Percentiles rank a stretch among this genome's conserved stretches.
Evolutionary conservation across 2,329 filamentous ascomycete species (phyloP).

Genomic region (Cladosporium sp.): DNA sequence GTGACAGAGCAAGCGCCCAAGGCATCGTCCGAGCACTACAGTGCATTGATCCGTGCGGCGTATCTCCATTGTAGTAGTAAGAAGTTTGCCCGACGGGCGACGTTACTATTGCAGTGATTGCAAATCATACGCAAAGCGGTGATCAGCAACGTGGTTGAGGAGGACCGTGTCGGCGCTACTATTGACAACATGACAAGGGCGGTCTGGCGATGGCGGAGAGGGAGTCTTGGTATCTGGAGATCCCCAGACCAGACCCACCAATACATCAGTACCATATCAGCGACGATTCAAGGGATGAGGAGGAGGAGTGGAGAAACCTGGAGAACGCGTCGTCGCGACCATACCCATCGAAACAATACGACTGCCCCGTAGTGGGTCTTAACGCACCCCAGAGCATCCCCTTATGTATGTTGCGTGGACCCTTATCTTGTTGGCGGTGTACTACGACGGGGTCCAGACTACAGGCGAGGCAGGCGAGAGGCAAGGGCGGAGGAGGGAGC

Average conservation of each 20-base stretch:
- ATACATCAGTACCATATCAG: conserved; percentile 2
- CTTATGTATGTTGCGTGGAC: conserved; percentile 7
- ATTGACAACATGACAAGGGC: background rate
- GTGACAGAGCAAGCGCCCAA: background rate
- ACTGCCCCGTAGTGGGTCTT: conserved; percentile 7
- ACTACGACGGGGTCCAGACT: conserved; percentile 1
- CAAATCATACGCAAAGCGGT: background rate
- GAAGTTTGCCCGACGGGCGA: background rate
- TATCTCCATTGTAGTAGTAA: background rate
- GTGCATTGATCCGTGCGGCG: background rate
- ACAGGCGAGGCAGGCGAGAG: conserved; percentile 3
- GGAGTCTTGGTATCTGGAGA: conserved; percentile 8
- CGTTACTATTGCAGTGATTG: background rate
- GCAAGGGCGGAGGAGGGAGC: conserved; percentile 10
- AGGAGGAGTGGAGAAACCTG: conserved; percentile 12
- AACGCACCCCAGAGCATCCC: conserved; percentile 9
- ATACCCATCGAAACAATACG: background rate
- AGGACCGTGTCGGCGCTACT: conserved; percentile 7
- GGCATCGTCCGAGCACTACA: conserved; percentile 1
- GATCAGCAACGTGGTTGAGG: conserved; percentile 2
- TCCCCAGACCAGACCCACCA: conserved; percentile 10
- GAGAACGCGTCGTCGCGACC: background rate
- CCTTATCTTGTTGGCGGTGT: conserved; percentile 12
- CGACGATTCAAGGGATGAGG: background rate
- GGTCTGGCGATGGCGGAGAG: background rate